These are phyloP conservation scores for Tetrahymena thermophila DNA, from an alignment of 73 alveolate species.

Conservation along the genomic window DNA sequence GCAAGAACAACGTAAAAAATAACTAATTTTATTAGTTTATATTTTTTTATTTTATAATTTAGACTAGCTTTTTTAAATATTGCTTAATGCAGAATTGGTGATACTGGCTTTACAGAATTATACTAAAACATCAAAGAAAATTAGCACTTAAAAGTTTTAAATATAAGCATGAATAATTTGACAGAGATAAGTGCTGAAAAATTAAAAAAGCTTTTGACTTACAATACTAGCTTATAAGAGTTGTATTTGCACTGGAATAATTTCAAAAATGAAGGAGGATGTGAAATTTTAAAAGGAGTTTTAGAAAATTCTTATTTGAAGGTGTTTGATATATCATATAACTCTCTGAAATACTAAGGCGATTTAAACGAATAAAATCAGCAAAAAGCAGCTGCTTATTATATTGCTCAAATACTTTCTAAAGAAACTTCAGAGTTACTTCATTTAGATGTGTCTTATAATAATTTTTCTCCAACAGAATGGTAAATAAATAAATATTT, in stretches of 20 bases:
- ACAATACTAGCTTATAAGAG: background rate
- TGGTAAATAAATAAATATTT: background rate
- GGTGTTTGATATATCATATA: conserved; percentile 38
- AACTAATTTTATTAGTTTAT: background rate
- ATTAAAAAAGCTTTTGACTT: background rate
- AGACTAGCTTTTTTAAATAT: background rate
- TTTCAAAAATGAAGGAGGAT: background rate
- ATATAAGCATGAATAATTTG: background rate
- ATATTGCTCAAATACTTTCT: conserved; percentile 24
- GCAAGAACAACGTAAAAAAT: background rate
- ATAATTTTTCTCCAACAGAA: conserved; percentile 16
- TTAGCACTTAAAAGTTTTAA: background rate
- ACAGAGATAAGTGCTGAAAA: background rate
- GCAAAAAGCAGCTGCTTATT: background rate
- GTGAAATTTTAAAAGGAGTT: background rate
- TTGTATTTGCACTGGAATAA: background rate
- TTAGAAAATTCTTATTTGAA: background rate
- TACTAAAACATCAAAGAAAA: background rate
- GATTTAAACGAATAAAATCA: background rate
- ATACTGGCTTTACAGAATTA: background rate
- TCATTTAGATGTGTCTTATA: conserved; percentile 35
- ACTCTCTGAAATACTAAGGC: conserved; percentile 25
- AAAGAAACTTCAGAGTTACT: conserved; percentile 18
- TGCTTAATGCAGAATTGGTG: background rate
- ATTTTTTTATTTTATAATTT: background rate